Percentiles rank a stretch among this genome's conserved stretches.
These are phyloP conservation scores for Boletus austroedulis DNA, from an alignment of 1,284 basidiomycete species.

Conservation along the genomic window DNA sequence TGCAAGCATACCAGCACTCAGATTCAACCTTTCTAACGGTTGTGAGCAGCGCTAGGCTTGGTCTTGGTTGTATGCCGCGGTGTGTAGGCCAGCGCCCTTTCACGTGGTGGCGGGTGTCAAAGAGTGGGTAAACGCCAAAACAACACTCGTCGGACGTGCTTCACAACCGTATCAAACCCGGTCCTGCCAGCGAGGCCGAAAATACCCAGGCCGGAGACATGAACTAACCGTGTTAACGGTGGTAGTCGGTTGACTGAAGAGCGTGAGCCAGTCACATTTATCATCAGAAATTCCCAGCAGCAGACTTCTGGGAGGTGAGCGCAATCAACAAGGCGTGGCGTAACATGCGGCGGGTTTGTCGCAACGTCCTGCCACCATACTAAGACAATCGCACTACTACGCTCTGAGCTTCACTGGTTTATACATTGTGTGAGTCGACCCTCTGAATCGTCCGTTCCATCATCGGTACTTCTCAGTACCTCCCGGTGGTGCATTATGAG, in stretches of 20 bases:
- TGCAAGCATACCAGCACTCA: slow-evolving; percentile 37
- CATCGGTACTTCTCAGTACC: slow-evolving; percentile 18
- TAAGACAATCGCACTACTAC: neutral
- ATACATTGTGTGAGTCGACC: slow-evolving; percentile 30
- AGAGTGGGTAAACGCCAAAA: slow-evolving; percentile 26
- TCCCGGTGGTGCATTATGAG: slow-evolving; percentile 39
- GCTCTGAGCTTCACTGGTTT: slow-evolving; percentile 26
- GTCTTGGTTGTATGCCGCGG: slow-evolving; percentile 24
- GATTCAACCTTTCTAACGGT: slow-evolving; percentile 31
- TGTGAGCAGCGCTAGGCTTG: slow-evolving; percentile 12
- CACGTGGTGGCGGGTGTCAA: slow-evolving; percentile 37
- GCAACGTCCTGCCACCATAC: neutral
- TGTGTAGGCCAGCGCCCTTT: slow-evolving; percentile 29
- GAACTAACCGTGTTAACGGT: slow-evolving; percentile 27
- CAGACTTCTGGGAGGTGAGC: neutral
- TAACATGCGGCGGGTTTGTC: slow-evolving; percentile 1
- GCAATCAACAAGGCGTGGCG: slow-evolving; percentile 10
- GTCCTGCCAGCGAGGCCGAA: slow-evolving; percentile 16
- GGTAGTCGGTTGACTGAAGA: slow-evolving; percentile 20
- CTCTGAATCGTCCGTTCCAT: slow-evolving; percentile 19
- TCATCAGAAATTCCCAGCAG: slow-evolving; percentile 35
- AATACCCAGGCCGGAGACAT: slow-evolving; percentile 19
- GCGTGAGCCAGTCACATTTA: slow-evolving; percentile 25
- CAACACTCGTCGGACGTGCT: slow-evolving; percentile 23
- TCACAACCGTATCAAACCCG: slow-evolving; percentile 35